These are phyloP conservation scores for Priceomyces carsonii DNA, from an alignment of 805 yeast species.

Conservation along the genomic window DNA sequence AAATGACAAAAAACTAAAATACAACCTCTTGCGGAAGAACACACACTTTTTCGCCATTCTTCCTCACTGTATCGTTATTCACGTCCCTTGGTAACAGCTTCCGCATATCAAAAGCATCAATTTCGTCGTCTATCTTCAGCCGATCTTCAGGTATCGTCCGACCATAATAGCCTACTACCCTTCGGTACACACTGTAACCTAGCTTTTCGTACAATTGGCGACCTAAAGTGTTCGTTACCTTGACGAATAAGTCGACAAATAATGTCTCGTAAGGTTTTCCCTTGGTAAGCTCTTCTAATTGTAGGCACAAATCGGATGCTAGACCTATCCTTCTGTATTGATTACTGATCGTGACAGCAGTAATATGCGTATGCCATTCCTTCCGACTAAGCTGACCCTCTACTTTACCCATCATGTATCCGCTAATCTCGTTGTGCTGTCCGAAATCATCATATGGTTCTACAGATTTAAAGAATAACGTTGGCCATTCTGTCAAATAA, in stretches of 20 bases:
- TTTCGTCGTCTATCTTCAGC: slow-evolving; percentile 56
- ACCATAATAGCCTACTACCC: slow-evolving; percentile 90
- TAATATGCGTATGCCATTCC: slow-evolving; percentile 96
- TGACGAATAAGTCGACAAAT: slow-evolving; percentile 89
- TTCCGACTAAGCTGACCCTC: slow-evolving; percentile 68
- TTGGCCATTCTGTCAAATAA: slow-evolving; percentile 85
- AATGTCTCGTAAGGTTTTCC: slow-evolving; percentile 73
- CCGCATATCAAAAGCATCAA: slow-evolving; percentile 90
- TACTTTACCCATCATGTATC: slow-evolving; percentile 94
- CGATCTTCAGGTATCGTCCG: slow-evolving; percentile 47
- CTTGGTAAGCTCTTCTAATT: slow-evolving; percentile 71
- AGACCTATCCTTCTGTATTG: slow-evolving; percentile 82
- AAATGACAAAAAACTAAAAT: too few species aligned
- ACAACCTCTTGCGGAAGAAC: slow-evolving; percentile 68
- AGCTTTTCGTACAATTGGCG: slow-evolving; percentile 79
- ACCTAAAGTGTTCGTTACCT: slow-evolving; percentile 80
- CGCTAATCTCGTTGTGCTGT: slow-evolving; percentile 42
- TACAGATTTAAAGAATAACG: slow-evolving; percentile 76
- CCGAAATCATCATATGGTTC: slow-evolving; percentile 29
- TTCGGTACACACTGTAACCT: slow-evolving; percentile 80
- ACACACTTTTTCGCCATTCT: slow-evolving; percentile 58
- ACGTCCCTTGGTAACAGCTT: slow-evolving; percentile 60
- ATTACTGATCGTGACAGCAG: slow-evolving; percentile 89
- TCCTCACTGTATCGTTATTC: slow-evolving; percentile 52
- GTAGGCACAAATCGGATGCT: slow-evolving; percentile 76